Conservation (phyloP, 2,329 filamentous ascomycete genomes). For the Cercospora zeae-maydis region DNA sequence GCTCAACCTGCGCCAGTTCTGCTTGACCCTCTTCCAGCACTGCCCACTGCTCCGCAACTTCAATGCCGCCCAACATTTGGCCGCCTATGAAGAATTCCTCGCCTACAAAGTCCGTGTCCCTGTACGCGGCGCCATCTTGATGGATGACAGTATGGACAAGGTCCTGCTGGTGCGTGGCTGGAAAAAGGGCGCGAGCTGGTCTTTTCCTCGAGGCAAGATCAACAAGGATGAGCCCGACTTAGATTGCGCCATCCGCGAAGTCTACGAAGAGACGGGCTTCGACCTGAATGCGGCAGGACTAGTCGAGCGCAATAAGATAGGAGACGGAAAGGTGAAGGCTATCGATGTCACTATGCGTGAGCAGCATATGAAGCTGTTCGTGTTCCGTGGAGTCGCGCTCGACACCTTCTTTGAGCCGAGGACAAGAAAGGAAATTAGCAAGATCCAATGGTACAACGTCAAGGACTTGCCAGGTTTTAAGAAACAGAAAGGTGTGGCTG, state of each 20-base stretch:
- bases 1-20: conserved; percentile 80
- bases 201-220: conserved; percentile 94
- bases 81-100: conserved; percentile 86
- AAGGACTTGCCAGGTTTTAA: conserved; percentile 80
- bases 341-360: conserved; percentile 88
- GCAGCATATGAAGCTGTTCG: conserved; percentile 87
- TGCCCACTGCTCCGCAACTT: conserved; percentile 84
- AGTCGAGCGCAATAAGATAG: conserved; percentile 58
- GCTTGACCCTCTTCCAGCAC: conserved; percentile 85
- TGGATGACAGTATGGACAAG: conserved; percentile 92
- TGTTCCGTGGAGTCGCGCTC: conserved; percentile 84
- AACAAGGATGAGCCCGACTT: conserved; percentile 95
- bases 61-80: conserved; percentile 70
- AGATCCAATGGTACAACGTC: conserved; percentile 90
- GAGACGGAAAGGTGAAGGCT: conserved; percentile 64
- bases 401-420: conserved; percentile 83
- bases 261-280: conserved; percentile 93
- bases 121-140: conserved; percentile 86
- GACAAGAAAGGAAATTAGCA: conserved; percentile 95
- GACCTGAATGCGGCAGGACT: conserved; percentile 74
- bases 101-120: conserved; percentile 93
- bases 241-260: conserved; percentile 89
- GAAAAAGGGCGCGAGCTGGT: conserved; percentile 97
- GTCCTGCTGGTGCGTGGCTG: conserved; percentile 93
- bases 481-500: conserved; percentile 64